phyloP scores from a whole-genome alignment of 257 asterid species.

The Lithospermum erythrorhizon region DNA sequence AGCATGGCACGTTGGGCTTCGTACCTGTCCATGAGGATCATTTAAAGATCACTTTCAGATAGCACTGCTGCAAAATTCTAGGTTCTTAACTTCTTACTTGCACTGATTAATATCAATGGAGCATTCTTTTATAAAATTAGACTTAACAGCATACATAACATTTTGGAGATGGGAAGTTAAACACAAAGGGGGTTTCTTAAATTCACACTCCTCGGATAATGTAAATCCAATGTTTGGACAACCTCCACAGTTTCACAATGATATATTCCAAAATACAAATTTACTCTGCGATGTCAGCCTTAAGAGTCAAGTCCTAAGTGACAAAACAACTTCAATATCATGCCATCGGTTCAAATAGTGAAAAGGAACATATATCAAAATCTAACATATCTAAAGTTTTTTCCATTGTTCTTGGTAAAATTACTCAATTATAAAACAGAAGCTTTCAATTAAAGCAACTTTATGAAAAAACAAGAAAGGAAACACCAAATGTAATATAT shows the following conservation, averaged over 20 bases:
- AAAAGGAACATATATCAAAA: too few species aligned
- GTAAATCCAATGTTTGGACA: too few species aligned
- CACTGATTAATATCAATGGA: neutral
- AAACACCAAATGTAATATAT: neutral
- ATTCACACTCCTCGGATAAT: too few species aligned
- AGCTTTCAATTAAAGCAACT: neutral
- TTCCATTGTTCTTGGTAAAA: neutral
- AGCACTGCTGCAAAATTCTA: neutral
- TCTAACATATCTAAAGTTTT: too few species aligned
- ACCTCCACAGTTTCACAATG: too few species aligned
- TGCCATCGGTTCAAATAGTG: neutral
- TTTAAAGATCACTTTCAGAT: neutral
- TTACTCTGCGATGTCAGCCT: too few species aligned
- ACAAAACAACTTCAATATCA: too few species aligned
- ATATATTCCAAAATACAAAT: neutral
- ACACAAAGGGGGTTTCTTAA: too few species aligned
- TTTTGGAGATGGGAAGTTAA: neutral
- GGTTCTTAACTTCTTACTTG: neutral
- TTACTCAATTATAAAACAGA: neutral
- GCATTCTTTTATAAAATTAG: neutral
- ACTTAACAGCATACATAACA: neutral
- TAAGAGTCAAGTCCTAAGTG: too few species aligned
- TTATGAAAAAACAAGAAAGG: neutral
- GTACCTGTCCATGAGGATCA: slow-evolving; percentile 46
- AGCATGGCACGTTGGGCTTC: slow-evolving; percentile 99